A percentile compares a stretch with the other conserved stretches of the same genome.
Evolutionary conservation across 1,284 basidiomycete genomes (phyloP).

Genomic region (Fistulina hepatica): DNA sequence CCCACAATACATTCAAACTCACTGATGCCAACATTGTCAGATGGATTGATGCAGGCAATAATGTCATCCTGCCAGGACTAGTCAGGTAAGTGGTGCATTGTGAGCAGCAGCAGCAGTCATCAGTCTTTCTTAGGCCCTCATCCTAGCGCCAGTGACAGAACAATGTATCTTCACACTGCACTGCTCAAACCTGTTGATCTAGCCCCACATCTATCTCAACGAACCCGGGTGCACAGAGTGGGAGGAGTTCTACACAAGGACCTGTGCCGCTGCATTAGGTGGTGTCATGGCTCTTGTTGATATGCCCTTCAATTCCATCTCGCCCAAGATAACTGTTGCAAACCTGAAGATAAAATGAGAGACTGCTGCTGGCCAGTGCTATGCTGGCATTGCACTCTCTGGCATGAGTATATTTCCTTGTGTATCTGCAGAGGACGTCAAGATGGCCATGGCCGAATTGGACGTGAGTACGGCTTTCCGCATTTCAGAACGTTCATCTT

Average conservation of each 20-base stretch:
- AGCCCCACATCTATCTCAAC: constrained; percentile 87
- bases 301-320: constrained; percentile 94
- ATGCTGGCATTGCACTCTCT: constrained; percentile 88
- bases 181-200: constrained; percentile 23
- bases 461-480: constrained; percentile 1
- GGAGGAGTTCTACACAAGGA: no score
- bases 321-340: constrained; percentile 77
- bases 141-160: no score
- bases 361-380: constrained; percentile 65
- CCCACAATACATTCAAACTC: constrained; percentile 24
- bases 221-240: constrained; percentile 86
- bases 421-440: constrained; percentile 63
- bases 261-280: constrained; percentile 76
- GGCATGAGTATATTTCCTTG: constrained; percentile 89
- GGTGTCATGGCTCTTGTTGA: constrained; percentile 88
- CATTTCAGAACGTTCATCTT: constrained; percentile 3
- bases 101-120: constrained; percentile 1
- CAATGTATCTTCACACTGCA: constrained; percentile 6
- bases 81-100: constrained; percentile 57
- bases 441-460: constrained; percentile 44
- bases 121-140: no score
- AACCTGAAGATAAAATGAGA: constrained; percentile 62
- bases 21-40: constrained; percentile 25
- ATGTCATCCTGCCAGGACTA: constrained; percentile 70
- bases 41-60: constrained; percentile 55